Evolutionary conservation across 306 rosid genomes (phyloP).

Genomic region (Biancaea sappan): DNA sequence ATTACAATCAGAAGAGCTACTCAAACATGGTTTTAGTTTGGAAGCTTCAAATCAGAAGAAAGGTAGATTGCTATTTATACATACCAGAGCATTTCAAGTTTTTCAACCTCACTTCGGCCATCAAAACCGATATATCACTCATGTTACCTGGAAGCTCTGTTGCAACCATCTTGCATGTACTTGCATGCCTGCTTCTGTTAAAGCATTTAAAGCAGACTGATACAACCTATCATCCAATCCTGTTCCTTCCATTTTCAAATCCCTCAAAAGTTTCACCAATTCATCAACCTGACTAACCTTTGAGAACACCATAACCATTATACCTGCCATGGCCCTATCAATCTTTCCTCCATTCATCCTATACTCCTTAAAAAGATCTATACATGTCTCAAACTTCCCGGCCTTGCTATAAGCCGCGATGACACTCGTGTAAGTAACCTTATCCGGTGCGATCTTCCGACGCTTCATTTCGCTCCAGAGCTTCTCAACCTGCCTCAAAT

Average conservation of each 20-base stretch:
- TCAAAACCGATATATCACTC: constrained; percentile 2
- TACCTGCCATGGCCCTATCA: constrained; percentile 72
- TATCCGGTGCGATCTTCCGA: constrained; percentile 67
- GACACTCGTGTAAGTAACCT: constrained; percentile 63
- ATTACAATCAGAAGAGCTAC: background rate
- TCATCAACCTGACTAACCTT: constrained; percentile 57
- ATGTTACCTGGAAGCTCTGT: constrained; percentile 42
- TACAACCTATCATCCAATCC: constrained; percentile 64
- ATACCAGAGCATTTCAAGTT: background rate
- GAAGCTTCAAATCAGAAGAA: background rate
- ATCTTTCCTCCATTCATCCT: constrained; percentile 62
- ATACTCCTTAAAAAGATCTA: constrained; percentile 52
- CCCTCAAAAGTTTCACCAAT: constrained; percentile 62
- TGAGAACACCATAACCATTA: constrained; percentile 73
- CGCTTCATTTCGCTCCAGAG: constrained; percentile 78
- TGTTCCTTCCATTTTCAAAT: constrained; percentile 69
- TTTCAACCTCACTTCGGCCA: constrained; percentile 20
- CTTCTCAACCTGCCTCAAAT: constrained; percentile 71
- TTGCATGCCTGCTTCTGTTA: constrained; percentile 69
- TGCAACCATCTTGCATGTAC: constrained; percentile 61
- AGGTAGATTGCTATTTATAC: background rate
- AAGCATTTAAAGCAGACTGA: constrained; percentile 66
- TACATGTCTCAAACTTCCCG: constrained; percentile 54
- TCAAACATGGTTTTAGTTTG: background rate
- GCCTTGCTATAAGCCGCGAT: constrained; percentile 65